Evolutionary conservation across 2,329 filamentous ascomycete genomes (phyloP), one percentile per base, ranked within the genome.

Genomic region (Tolypocladium ophioglossoides): DNA sequence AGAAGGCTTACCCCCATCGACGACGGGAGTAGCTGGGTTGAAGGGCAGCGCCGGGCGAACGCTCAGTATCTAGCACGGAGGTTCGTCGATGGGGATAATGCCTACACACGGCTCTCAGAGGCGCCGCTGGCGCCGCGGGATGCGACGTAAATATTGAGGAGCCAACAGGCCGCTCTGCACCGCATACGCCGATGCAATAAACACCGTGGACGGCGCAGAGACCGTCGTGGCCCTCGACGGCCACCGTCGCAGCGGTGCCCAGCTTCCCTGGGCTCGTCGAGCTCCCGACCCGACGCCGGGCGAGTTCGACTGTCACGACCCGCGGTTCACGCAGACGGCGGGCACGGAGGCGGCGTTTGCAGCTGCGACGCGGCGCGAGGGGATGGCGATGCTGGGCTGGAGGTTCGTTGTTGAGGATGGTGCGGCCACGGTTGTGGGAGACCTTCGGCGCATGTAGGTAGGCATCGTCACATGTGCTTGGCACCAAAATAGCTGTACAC

Each of bases 211-310:
- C 24, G 24, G 24, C 41, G 4, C 41, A 11, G 35, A 38, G 34
- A 27, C 20, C 12, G 48, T 50, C 7, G 48, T 50, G 9, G 48
- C 48, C 34, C n/a, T 38, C 20, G 14, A 72, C 60, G 59, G 64
- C 47, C 61, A 66, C 39, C 61, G 63, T 3, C 59, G 73, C 51
- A 59, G 59, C 9, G 4, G 63, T 72, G 6, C 75, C 75, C 1
- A 70, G 70, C 2, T 70, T 78, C 50, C 75, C 78, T 54, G 71
- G 73, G 11, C 72, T 69, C 44, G 76, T 77, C 52, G 68, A 63
- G 1, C 74, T 78, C n/a, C n/a, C n/a, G n/a, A n/a, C 40, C 67
- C 70, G 1, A 66, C 57, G 4, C 50, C 61, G 0, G 64, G 68
- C 62, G 70, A 8, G 62, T 68, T 6, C 57, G 58, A 35, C 41